Percentiles rank a stretch among this genome's conserved stretches.
phyloP scores from a whole-genome alignment of 192 early-diverging fungal genomes.

The Gonapodya sp. region DNA sequence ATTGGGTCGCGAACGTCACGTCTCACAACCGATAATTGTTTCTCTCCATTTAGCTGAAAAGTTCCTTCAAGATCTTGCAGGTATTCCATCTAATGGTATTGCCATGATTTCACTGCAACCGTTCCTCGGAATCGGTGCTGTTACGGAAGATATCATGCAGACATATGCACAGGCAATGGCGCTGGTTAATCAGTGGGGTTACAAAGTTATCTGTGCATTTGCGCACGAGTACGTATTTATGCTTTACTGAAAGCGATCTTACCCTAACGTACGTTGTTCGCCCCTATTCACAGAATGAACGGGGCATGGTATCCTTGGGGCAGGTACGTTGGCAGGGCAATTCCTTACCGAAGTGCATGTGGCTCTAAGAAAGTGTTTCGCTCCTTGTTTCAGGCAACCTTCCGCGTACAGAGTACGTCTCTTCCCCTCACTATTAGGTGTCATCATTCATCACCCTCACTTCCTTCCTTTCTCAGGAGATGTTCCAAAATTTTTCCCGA shows the following conservation, averaged over 20 bases:
- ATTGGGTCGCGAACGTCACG: no score
- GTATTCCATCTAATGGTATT: background rate
- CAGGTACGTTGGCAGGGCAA: no score
- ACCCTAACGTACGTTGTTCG: background rate
- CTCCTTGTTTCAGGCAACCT: background rate
- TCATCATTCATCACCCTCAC: background rate
- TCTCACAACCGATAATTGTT: no score
- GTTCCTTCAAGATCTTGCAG: background rate
- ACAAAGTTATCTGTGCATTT: background rate
- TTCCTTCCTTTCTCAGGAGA: background rate
- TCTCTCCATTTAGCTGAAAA: background rate
- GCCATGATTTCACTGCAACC: background rate
- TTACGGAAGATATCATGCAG: background rate
- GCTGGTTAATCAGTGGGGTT: background rate
- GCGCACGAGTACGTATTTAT: background rate
- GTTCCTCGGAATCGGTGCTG: background rate
- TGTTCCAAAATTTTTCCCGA: background rate
- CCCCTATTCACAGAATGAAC: background rate
- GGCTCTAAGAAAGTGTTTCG: no score
- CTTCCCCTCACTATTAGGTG: background rate
- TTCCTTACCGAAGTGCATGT: no score
- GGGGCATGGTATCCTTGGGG: background rate
- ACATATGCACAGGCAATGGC: background rate
- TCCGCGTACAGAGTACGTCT: background rate
- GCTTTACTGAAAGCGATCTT: background rate